Conservation (phyloP, 2,329 filamentous ascomycete genomes). For the Alternaria arbusti region DNA sequence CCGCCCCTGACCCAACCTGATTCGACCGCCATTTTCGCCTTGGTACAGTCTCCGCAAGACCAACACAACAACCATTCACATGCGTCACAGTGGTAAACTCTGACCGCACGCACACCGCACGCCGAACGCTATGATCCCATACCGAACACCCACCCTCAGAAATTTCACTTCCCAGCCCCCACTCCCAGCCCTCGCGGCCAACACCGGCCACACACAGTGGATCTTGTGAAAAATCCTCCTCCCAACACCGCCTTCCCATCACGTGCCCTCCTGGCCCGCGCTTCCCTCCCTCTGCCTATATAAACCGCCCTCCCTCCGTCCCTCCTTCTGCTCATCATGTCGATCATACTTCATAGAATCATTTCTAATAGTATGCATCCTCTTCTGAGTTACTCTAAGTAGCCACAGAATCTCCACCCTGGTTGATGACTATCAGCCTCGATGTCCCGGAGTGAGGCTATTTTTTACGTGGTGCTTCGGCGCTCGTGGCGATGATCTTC, state of each 20-base stretch:
- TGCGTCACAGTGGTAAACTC: background rate
- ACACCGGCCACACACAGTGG: background rate
- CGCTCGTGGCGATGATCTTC: constrained; percentile 96
- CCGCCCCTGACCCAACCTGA: background rate
- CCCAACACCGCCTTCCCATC: background rate
- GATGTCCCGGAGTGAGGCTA: constrained; percentile 86
- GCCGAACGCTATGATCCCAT: background rate
- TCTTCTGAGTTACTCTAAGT: constrained; percentile 88
- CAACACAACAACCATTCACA: background rate
- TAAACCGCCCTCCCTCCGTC: background rate
- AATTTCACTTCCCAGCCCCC: background rate
- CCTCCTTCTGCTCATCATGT: background rate
- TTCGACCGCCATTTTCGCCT: background rate
- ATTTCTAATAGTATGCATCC: constrained; percentile 95
- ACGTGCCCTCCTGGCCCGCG: constrained; percentile 17
- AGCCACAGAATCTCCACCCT: constrained; percentile 90
- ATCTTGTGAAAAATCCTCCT: background rate
- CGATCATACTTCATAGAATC: constrained; percentile 37
- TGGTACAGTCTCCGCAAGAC: background rate
- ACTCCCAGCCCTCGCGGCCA: no score
- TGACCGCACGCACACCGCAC: background rate
- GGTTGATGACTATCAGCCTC: constrained; percentile 90
- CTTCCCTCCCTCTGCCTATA: background rate
- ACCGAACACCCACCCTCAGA: background rate
- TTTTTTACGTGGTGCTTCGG: constrained; percentile 68